Evolutionary conservation across 2,329 filamentous ascomycete species (phyloP).

Genomic region (Scortechinia acanthostroma): DNA sequence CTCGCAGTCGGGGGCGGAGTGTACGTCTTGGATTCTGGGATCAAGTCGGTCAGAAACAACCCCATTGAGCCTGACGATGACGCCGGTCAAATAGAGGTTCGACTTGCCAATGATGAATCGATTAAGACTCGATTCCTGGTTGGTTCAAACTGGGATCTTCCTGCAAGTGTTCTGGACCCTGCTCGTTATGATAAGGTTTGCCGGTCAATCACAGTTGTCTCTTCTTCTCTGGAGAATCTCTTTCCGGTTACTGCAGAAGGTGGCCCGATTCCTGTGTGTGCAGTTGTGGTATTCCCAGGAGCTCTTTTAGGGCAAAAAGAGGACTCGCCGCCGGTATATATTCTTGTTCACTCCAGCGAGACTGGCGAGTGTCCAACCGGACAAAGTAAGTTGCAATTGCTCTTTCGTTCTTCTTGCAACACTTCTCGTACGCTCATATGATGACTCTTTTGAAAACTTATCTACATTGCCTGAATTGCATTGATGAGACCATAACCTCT

Average conservation of each 20-base stretch:
- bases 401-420: slow-evolving; percentile 8
- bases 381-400: slow-evolving; percentile 69
- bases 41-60: slow-evolving; percentile 31
- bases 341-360: slow-evolving; percentile 75
- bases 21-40: slow-evolving; percentile 74
- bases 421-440: slow-evolving; percentile 23
- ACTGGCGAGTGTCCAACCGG: slow-evolving; percentile 82
- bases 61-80: slow-evolving; percentile 12
- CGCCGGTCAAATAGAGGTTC: slow-evolving; percentile 26
- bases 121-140: slow-evolving; percentile 49
- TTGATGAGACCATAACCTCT: slow-evolving; percentile 1
- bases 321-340: slow-evolving; percentile 39
- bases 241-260: slow-evolving; percentile 71
- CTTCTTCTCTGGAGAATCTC: slow-evolving; percentile 53
- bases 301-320: slow-evolving; percentile 28
- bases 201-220: slow-evolving; percentile 53
- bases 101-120: slow-evolving; percentile 46
- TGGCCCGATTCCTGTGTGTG: slow-evolving; percentile 67
- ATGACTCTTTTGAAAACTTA: slow-evolving; percentile 99
- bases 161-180: slow-evolving; percentile 13
- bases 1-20: slow-evolving; percentile 84
- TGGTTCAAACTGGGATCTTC: slow-evolving; percentile 19
- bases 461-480: slow-evolving; percentile 90
- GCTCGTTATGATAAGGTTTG: slow-evolving; percentile 40
- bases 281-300: slow-evolving; percentile 60